phyloP scores from a whole-genome alignment of 2,329 filamentous ascomycete species.

The Fusarium sterilihyphosum region DNA sequence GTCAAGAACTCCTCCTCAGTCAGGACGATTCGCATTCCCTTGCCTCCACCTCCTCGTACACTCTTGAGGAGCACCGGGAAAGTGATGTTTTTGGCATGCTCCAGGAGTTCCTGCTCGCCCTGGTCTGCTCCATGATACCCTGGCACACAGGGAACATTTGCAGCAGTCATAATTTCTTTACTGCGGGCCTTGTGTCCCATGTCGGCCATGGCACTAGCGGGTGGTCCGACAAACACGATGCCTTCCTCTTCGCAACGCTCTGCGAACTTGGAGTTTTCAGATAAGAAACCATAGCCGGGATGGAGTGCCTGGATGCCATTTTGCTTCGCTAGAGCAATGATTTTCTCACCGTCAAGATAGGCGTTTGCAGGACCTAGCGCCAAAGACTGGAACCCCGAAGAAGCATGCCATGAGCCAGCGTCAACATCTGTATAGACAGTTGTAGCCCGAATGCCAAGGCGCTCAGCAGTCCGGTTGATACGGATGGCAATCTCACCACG shows the following conservation, averaged over 20 bases:
- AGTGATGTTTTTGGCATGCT: slow-evolving; percentile 75
- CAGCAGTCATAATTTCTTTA: slow-evolving; percentile 95
- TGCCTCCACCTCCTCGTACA: slow-evolving; percentile 82
- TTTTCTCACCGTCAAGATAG: slow-evolving; percentile 93
- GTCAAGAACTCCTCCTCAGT: slow-evolving; percentile 73
- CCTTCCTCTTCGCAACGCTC: slow-evolving; percentile 88
- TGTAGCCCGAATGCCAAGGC: slow-evolving; percentile 90
- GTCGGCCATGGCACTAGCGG: slow-evolving; percentile 80
- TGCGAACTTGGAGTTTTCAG: slow-evolving; percentile 92
- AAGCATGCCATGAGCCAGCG: slow-evolving; percentile 84
- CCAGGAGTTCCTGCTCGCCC: slow-evolving; percentile 67
- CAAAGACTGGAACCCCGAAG: slow-evolving; percentile 83
- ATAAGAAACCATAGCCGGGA: slow-evolving; percentile 95
- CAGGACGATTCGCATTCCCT: slow-evolving; percentile 82
- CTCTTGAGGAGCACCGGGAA: slow-evolving; percentile 83
- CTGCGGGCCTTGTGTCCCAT: slow-evolving; percentile 95
- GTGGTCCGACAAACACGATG: slow-evolving; percentile 93
- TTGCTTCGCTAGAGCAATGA: slow-evolving; percentile 86
- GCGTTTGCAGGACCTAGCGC: slow-evolving; percentile 85
- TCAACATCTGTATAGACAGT: slow-evolving; percentile 97
- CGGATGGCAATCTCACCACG: slow-evolving; percentile 96
- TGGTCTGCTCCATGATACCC: slow-evolving; percentile 94
- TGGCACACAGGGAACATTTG: slow-evolving; percentile 95
- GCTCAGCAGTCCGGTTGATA: slow-evolving; percentile 86
- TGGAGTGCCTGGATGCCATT: slow-evolving; percentile 92